Evolutionary conservation across 345 rosid species (phyloP), one percentile per base, ranked within the genome.

Genomic region (Chamaenerion angustifolium): DNA sequence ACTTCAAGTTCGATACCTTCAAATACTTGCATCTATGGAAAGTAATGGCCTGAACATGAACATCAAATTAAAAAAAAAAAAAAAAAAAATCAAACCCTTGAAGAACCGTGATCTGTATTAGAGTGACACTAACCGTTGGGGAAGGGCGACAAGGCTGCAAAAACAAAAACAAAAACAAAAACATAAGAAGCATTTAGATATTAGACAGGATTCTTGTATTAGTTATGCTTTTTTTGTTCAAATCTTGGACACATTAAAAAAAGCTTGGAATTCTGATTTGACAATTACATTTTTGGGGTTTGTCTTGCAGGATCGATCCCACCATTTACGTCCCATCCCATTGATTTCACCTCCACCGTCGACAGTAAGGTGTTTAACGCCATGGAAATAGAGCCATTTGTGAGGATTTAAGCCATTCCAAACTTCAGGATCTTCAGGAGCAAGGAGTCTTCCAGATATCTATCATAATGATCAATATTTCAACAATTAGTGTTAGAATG

Each of bases 111-210:
- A 21, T 21, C 25, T 0, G 25, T 21, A 21, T n/a, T 21, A 21
- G 25, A 21, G 4, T 4, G 25, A 21, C 25, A 21, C 25, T 21
- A 21, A 21, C 25, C 65, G 83, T 90, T 58, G 98, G 98, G 59
- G 98, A 95, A 42, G 75, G 82, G n/a, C 61, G 83, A 68, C 95
- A 86, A 40, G 85, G 92, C 98, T 83, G 89, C 65, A 76, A 57
- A 56, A n/a, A n/a, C n/a, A n/a, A n/a, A n/a, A n/a, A n/a, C n/a
- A n/a, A n/a, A 47, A 50, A 12, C 4, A 19, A 14, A n/a, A 16
- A 5, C 12, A 21, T 50, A 27, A 50, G 54, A 31, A 31, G 25
- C 43, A 50, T n/a, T 21, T 25, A n/a, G 17, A 27, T 8, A 50
- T 13, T 6, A 45, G 18, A 27, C 19, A 13, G 17, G 16, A 19